Conservation (phyloP, 371 early-diverging fungal species). For the Catenaria anguillulae region DNA sequence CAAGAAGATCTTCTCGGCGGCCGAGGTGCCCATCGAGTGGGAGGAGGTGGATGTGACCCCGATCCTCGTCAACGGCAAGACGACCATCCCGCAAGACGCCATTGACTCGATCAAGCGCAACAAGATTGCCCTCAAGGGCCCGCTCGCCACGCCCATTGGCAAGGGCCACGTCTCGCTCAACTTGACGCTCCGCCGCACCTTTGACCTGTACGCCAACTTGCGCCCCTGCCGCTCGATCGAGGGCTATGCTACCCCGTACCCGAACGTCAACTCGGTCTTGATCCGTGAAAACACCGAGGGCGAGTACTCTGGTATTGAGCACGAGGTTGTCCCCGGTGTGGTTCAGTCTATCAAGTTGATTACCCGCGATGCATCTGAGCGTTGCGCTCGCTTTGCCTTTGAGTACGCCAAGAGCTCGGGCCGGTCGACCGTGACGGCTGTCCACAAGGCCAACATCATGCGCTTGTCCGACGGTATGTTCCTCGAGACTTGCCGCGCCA, state of each 20-base stretch:
- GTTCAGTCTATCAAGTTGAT: conserved; percentile 98
- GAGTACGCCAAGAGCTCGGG: conserved; percentile 79
- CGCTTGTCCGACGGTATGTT: conserved; percentile 85
- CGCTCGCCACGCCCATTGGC: conserved; percentile 93
- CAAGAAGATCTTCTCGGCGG: conserved; percentile 80
- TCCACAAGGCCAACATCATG: conserved; percentile 95
- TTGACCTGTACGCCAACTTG: conserved; percentile 96
- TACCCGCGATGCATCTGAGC: conserved; percentile 84
- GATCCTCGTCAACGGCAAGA: conserved; percentile 75
- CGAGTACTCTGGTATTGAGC: conserved; percentile 97
- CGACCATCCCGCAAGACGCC: conserved; percentile 82
- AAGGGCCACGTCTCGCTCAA: conserved; percentile 97
- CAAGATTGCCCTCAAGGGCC: conserved; percentile 94
- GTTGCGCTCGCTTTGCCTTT: conserved; percentile 89
- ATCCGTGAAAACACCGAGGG: conserved; percentile 99
- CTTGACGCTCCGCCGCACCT: conserved; percentile 87
- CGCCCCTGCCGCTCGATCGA: conserved; percentile 90
- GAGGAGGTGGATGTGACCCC: conserved; percentile 93
- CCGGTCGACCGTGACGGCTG: conserved; percentile 80
- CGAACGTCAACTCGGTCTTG: conserved; percentile 90
- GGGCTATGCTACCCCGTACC: conserved; percentile 90
- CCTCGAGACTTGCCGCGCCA: conserved; percentile 79
- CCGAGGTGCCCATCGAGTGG: conserved; percentile 92
- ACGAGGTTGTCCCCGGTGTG: conserved; percentile 87
- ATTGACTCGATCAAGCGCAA: conserved; percentile 78